Conservation (phyloP, 2,329 filamentous ascomycete genomes). For the Botrytis tulipae region DNA sequence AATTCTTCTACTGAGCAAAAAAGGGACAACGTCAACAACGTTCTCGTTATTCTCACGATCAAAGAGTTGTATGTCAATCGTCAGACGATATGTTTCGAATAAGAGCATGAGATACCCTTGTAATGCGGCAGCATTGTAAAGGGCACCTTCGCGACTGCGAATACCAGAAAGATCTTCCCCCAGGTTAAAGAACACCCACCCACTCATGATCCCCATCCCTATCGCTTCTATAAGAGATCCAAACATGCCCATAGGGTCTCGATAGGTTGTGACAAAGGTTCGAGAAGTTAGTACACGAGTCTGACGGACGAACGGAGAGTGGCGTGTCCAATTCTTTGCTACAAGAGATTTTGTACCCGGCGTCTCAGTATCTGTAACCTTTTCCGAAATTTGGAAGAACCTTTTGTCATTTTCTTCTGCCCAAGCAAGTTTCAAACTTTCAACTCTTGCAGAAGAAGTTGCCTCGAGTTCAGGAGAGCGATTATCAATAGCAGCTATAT, state of each 20-base stretch:
- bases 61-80: constrained; percentile 71
- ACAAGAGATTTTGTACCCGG: background rate
- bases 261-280: constrained; percentile 68
- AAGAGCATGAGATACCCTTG: constrained; percentile 76
- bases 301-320: constrained; percentile 61
- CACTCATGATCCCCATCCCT: constrained; percentile 67
- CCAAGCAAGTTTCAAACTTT: constrained; percentile 63
- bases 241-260: constrained; percentile 74
- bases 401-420: constrained; percentile 39
- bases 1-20: constrained; percentile 66
- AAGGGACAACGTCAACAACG: constrained; percentile 67
- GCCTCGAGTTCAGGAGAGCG: constrained; percentile 64
- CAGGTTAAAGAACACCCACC: constrained; percentile 70
- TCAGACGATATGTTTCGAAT: constrained; percentile 74
- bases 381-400: constrained; percentile 26
- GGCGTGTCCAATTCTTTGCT: constrained; percentile 37
- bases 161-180: constrained; percentile 68
- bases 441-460: constrained; percentile 57
- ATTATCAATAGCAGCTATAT: constrained; percentile 72
- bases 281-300: constrained; percentile 64
- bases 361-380: background rate
- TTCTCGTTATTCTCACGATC: constrained; percentile 74
- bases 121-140: constrained; percentile 69
- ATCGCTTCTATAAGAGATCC: constrained; percentile 69
- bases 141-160: constrained; percentile 67